Evolutionary conservation across 2,329 filamentous ascomycete species (phyloP), one percentile per base, ranked within the genome.

Genomic region (Parastagonospora nodorum): DNA sequence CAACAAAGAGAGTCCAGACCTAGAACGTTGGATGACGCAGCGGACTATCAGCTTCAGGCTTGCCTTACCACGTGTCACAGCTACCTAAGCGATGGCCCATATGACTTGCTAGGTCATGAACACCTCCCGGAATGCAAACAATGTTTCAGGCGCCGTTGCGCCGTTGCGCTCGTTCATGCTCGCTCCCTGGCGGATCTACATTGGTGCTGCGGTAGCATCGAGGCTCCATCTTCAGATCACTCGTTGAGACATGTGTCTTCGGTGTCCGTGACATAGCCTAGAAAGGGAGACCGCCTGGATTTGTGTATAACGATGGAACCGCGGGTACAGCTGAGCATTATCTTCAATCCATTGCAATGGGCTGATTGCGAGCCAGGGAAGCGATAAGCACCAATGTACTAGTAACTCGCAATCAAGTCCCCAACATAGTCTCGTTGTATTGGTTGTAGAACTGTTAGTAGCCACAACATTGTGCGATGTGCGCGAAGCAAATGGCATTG

Each of bases 11-110:
- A 15, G 35, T 45, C 49, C 44, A 46, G 40, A 52, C 40, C 28
- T 38, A 37, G 44, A 28, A 42, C 42, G 28, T 38, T 42, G 16
- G 42, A 48, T 48, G 40, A 48, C 31, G 50, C 42, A 51, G 41
- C 32, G 50, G 33, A 28, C 40, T 50, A 57, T 55, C 54, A 59
- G 51, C 45, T 48, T 51, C 42, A 40, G 48, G 60, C 63, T 63
- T 66, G 66, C 63, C 61, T 65, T 51, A 64, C 64, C 68, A 73
- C 67, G 63, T 72, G 68, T 69, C 62, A 60, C 59, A 53, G 51
- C 47, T 49, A 58, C 51, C 45, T 55, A 60, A 61, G 51, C 48
- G 49, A 41, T 36, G 51, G 58, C 47, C 59, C 63, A 49, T 60
- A 66, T 69, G 66, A 70, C 67, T 61, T 66, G 53, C 45, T 39